Evolutionary conservation across 1,284 basidiomycete species (phyloP).

Genomic region (Puccinia horiana): DNA sequence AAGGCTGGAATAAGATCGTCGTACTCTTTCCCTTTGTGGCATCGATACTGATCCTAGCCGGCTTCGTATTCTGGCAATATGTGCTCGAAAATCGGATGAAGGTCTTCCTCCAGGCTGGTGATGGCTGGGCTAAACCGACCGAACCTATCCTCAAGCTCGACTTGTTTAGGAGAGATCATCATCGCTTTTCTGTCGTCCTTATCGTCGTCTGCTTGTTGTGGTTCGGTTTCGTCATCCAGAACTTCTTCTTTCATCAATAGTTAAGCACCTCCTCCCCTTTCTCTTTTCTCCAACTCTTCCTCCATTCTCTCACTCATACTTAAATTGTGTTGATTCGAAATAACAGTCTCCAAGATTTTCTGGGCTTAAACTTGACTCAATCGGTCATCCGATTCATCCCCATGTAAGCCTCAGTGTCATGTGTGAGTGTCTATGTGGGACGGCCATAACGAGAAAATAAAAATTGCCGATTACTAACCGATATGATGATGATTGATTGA

Average conservation of each 20-base stretch:
- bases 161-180: conserved; percentile 33
- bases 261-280: background rate
- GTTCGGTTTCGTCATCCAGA: conserved; percentile 39
- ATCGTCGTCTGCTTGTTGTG: conserved; percentile 31
- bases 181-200: conserved; percentile 14
- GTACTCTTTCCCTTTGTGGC: conserved; percentile 21
- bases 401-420: conserved; percentile 4
- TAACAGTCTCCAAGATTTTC: conserved; percentile 39
- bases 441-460: background rate
- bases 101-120: background rate
- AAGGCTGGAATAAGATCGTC: conserved; percentile 17
- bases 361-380: conserved; percentile 18
- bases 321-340: no score
- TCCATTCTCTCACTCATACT: background rate
- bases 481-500: background rate
- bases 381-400: conserved; percentile 40
- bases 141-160: conserved; percentile 33
- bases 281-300: background rate
- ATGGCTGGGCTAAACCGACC: background rate
- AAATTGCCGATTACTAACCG: background rate
- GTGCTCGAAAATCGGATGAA: conserved; percentile 5
- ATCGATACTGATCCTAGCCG: background rate
- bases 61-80: conserved; percentile 35
- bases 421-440: background rate
- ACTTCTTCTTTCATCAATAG: conserved; percentile 47